Evolutionary conservation across 805 yeast genomes (phyloP).

Genomic region (Candida gorgasii): DNA sequence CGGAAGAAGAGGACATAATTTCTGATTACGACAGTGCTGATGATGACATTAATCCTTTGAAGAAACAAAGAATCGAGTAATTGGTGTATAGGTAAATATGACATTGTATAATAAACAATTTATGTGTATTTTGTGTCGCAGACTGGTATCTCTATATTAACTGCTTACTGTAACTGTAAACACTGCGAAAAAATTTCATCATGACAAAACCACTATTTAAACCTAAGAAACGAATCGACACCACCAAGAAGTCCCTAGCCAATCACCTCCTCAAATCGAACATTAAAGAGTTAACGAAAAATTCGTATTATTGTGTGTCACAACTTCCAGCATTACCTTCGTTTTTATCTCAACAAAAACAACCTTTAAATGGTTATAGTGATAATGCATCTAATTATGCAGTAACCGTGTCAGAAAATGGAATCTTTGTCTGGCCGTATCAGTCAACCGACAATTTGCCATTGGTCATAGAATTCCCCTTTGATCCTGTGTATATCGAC

Average conservation of each 20-base stretch:
- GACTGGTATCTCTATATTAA: no score
- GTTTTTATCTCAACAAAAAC: slow-evolving; percentile 21
- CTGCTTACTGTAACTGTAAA: neutral
- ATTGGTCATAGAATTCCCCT: slow-evolving; percentile 53
- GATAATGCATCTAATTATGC: slow-evolving; percentile 52
- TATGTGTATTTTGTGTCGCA: no score
- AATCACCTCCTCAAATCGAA: neutral
- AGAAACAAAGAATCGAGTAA: slow-evolving; percentile 31
- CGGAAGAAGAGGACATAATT: slow-evolving; percentile 18
- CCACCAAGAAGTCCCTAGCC: neutral
- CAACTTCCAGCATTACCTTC: slow-evolving; percentile 58
- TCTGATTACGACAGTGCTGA: slow-evolving; percentile 18
- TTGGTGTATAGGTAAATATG: neutral
- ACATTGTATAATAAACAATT: neutral
- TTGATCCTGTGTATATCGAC: slow-evolving; percentile 24
- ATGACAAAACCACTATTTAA: slow-evolving; percentile 17
- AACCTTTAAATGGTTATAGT: slow-evolving; percentile 39
- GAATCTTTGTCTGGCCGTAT: slow-evolving; percentile 69
- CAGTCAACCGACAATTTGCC: slow-evolving; percentile 62
- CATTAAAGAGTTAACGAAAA: slow-evolving; percentile 53
- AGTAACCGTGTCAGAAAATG: slow-evolving; percentile 47
- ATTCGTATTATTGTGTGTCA: slow-evolving; percentile 56
- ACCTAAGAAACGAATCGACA: slow-evolving; percentile 14
- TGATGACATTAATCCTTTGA: slow-evolving; percentile 22
- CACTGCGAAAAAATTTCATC: neutral